These are phyloP conservation scores for Scheffersomyces titani DNA, from an alignment of 1,139 yeast genomes.

Conservation along the genomic window DNA sequence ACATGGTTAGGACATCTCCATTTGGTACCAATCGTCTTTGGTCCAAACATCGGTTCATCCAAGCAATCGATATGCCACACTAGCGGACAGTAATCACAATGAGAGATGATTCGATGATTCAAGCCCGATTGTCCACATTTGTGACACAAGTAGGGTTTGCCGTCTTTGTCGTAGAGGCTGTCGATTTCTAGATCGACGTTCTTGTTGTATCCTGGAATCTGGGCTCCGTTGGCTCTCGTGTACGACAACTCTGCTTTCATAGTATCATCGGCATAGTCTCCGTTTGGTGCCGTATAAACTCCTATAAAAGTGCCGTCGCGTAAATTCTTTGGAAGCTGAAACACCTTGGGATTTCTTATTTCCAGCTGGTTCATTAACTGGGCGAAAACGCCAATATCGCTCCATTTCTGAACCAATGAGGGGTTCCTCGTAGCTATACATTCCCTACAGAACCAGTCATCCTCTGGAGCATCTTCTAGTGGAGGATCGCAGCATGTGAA, in stretches of 20 bases:
- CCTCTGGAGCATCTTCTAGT: conserved; percentile 77
- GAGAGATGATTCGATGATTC: conserved; percentile 52
- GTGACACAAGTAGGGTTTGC: conserved; percentile 69
- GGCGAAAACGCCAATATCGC: conserved; percentile 59
- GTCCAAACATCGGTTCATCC: conserved; percentile 69
- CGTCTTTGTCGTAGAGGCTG: conserved; percentile 62
- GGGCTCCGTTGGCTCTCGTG: conserved; percentile 40
- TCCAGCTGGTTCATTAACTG: conserved; percentile 61
- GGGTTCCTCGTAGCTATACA: conserved; percentile 49
- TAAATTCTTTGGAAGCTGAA: conserved; percentile 65
- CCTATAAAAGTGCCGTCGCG: conserved; percentile 72
- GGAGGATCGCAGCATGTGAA: conserved; percentile 93
- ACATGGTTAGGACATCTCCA: conserved; percentile 96
- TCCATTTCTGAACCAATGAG: conserved; percentile 27
- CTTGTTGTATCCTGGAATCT: conserved; percentile 37
- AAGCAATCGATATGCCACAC: conserved; percentile 94
- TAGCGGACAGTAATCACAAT: conserved; percentile 85
- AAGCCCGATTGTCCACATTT: conserved; percentile 74
- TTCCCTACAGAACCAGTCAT: conserved; percentile 85
- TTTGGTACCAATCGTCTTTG: conserved; percentile 76
- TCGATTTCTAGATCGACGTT: conserved; percentile 64
- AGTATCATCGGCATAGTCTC: conserved; percentile 68
- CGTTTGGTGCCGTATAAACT: conserved; percentile 65
- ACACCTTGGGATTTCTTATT: conserved; percentile 69
- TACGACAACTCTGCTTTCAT: conserved; percentile 52